Evolutionary conservation across 2,329 filamentous ascomycete species (phyloP).

Genomic region (Calycina marina): DNA sequence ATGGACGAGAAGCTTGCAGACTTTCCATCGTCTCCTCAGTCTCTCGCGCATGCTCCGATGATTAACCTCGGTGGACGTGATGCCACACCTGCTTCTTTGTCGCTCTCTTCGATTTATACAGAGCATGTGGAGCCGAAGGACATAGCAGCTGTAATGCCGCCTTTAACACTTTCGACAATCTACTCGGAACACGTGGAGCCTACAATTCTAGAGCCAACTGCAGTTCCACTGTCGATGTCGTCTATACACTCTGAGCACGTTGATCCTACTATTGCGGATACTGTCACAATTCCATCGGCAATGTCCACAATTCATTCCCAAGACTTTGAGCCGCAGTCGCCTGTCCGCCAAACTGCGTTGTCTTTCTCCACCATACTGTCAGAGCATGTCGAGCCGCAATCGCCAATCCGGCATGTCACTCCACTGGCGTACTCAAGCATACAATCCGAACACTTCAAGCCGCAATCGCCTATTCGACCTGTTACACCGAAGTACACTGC

Average conservation of each 20-base stretch:
- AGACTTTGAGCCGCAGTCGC: constrained; percentile 1
- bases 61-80: constrained; percentile 9
- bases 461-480: constrained; percentile 3
- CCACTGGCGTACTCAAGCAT: too few relatives aligned
- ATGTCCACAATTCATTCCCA: too few relatives aligned
- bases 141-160: too few relatives aligned
- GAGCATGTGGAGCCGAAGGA: constrained; percentile 25
- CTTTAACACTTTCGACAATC: constrained; percentile 22
- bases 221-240: constrained; percentile 24
- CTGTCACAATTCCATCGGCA: too few relatives aligned
- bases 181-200: constrained; percentile 23
- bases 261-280: constrained; percentile 10
- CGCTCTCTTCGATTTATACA: constrained; percentile 23
- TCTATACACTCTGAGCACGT: constrained; percentile 30
- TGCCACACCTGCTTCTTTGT: constrained; percentile 9
- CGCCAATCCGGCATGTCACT: too few relatives aligned
- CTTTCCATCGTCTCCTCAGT: constrained; percentile 38
- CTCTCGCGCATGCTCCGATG: constrained; percentile 20
- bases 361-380: too few relatives aligned
- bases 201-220: constrained; percentile 13
- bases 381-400: too few relatives aligned
- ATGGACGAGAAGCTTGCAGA: constrained; percentile 37
- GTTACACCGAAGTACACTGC: constrained; percentile 2
- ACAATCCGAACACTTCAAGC: constrained; percentile 4
- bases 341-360: too few relatives aligned